phyloP scores from a whole-genome alignment of 257 asterid species.

The Primulina huaijiensis region DNA sequence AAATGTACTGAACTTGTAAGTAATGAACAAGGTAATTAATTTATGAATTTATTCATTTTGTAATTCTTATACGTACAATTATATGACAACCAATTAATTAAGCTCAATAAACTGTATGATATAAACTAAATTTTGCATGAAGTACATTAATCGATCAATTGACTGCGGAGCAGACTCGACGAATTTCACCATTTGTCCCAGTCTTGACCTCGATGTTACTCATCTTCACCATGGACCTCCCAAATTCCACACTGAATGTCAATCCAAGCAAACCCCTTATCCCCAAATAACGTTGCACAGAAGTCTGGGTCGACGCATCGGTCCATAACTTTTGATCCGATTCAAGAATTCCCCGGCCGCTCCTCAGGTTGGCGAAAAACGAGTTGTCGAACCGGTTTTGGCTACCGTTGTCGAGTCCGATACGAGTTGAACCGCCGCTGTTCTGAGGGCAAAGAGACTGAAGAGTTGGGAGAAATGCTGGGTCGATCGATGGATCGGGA shows the following conservation, averaged over 20 bases:
- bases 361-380: slow-evolving; percentile 54
- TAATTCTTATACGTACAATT: too few species aligned
- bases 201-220: slow-evolving; percentile 67
- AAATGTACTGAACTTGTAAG: too few species aligned
- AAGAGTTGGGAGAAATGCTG: slow-evolving; percentile 58
- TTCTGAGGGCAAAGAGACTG: slow-evolving; percentile 61
- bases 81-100: background rate
- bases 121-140: too few species aligned
- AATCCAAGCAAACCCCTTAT: slow-evolving; percentile 60
- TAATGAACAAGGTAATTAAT: too few species aligned
- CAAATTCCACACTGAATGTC: slow-evolving; percentile 54
- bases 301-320: slow-evolving; percentile 41
- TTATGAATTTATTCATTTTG: background rate
- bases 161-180: slow-evolving; percentile 71
- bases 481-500: slow-evolving; percentile 61
- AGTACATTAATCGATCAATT: slow-evolving; percentile 24
- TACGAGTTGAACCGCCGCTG: slow-evolving; percentile 49
- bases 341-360: slow-evolving; percentile 67
- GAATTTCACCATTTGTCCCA: slow-evolving; percentile 67
- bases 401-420: slow-evolving; percentile 69
- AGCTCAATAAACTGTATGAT: background rate
- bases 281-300: slow-evolving; percentile 68
- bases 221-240: slow-evolving; percentile 85
- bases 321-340: slow-evolving; percentile 76
- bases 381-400: slow-evolving; percentile 53